A percentile compares a stretch with the other conserved stretches of the same genome.
phyloP scores from a whole-genome alignment of 1,139 yeast genomes.

The Yamadazyma diospyri region DNA sequence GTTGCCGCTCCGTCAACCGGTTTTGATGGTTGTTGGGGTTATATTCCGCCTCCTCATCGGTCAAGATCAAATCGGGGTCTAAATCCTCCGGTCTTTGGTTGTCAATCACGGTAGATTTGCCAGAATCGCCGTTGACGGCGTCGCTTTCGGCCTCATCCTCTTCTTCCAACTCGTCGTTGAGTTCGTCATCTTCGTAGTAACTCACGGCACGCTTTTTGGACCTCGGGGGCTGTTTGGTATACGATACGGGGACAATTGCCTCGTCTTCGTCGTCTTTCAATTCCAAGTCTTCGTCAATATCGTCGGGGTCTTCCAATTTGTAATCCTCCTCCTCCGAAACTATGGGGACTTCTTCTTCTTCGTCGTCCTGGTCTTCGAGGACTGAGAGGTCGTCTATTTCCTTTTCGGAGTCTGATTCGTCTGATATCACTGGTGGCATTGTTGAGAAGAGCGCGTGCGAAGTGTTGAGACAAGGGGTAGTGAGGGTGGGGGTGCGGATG shows the following conservation, averaged over 20 bases:
- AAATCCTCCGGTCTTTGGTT: conserved; percentile 21
- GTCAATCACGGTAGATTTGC: background rate
- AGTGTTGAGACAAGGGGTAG: background rate
- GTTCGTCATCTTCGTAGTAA: conserved; percentile 30
- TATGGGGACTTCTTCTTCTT: conserved; percentile 21
- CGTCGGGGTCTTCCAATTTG: conserved; percentile 38
- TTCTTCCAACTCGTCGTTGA: conserved; percentile 27
- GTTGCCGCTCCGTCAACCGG: conserved; percentile 61
- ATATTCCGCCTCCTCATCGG: conserved; percentile 45
- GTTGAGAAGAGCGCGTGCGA: conserved; percentile 2
- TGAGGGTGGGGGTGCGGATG: background rate
- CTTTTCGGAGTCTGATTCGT: conserved; percentile 12
- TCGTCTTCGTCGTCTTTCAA: conserved; percentile 28
- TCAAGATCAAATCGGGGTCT: conserved; percentile 39
- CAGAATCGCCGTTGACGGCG: conserved; percentile 2
- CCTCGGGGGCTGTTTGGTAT: conserved; percentile 14
- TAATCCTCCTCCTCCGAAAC: conserved; percentile 32
- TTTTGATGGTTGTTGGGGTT: conserved; percentile 47
- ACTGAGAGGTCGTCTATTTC: conserved; percentile 18
- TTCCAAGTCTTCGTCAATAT: conserved; percentile 39
- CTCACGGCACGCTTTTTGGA: conserved; percentile 30
- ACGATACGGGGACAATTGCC: conserved; percentile 8
- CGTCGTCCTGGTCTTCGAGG: conserved; percentile 17
- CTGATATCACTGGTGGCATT: conserved; percentile 13
- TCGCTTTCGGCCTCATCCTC: conserved; percentile 19